Percentiles rank a stretch among this genome's conserved stretches.
Conservation (phyloP, 805 yeast species). For the Metschnikowia reukaufii region DNA sequence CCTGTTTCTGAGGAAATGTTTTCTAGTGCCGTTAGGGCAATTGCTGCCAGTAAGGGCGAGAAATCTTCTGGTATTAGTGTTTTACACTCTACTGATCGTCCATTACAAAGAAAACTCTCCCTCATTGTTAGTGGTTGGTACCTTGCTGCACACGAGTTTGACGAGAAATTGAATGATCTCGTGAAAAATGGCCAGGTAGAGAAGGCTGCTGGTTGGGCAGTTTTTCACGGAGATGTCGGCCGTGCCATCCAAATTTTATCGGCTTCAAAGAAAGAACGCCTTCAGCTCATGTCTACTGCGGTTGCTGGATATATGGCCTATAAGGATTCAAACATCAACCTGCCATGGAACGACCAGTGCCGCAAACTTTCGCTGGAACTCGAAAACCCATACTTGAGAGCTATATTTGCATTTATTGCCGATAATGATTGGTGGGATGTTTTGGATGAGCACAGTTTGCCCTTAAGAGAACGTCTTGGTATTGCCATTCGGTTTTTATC, state of each 20-base stretch:
- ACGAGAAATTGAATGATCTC: conserved; percentile 59
- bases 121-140: conserved; percentile 90
- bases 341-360: conserved; percentile 92
- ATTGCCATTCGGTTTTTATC: conserved; percentile 85
- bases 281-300: conserved; percentile 85
- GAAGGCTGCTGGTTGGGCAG: conserved; percentile 98
- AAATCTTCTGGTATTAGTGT: conserved; percentile 48
- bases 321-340: conserved; percentile 55
- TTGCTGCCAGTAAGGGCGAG: conserved; percentile 49
- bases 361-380: conserved; percentile 83
- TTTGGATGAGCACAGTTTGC: conserved; percentile 82
- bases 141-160: conserved; percentile 71
- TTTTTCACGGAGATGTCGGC: conserved; percentile 84
- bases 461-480: conserved; percentile 84
- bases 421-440: conserved; percentile 98
- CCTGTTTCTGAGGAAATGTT: conserved; percentile 40
- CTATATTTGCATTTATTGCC: conserved; percentile 89
- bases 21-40: conserved; percentile 51
- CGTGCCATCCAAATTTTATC: conserved; percentile 79
- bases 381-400: conserved; percentile 85
- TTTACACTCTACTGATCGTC: conserved; percentile 47
- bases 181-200: conserved; percentile 63
- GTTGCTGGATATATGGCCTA: conserved; percentile 73
- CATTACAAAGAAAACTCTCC: conserved; percentile 73
- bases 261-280: conserved; percentile 65